A percentile compares a stretch with the other conserved stretches of the same genome.
Conservation (phyloP, 2,329 filamentous ascomycete genomes). For the Cladophialophora bantiana region DNA sequence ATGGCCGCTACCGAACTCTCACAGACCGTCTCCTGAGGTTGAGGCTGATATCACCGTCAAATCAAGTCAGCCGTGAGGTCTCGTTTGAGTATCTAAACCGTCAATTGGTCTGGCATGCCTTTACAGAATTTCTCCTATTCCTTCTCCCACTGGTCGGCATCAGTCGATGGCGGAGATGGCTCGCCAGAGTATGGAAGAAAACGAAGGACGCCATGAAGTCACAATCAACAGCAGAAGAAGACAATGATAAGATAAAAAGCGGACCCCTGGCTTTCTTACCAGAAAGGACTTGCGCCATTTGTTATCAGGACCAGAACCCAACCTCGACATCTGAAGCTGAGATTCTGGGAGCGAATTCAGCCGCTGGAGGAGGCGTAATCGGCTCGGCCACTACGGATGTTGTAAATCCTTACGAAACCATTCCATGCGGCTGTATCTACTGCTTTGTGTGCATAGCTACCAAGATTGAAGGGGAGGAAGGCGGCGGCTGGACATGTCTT, state of each 20-base stretch:
- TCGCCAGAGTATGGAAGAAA: constrained; percentile 85
- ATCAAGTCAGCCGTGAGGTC: constrained; percentile 86
- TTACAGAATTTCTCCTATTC: constrained; percentile 98
- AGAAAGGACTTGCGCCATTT: constrained; percentile 94
- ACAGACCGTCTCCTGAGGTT: constrained; percentile 85
- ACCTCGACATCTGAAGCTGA: constrained; percentile 74
- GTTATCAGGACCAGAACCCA: constrained; percentile 91
- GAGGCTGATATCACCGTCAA: constrained; percentile 82
- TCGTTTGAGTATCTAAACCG: constrained; percentile 98
- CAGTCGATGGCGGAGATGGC: constrained; percentile 87
- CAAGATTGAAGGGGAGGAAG: constrained; percentile 87
- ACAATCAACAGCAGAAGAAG: constrained; percentile 52
- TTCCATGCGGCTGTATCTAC: constrained; percentile 89
- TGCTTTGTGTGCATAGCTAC: constrained; percentile 96
- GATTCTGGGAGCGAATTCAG: constrained; percentile 70
- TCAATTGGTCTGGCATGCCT: constrained; percentile 99
- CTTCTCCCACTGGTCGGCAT: constrained; percentile 96
- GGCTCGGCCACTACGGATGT: constrained; percentile 91
- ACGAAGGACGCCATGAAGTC: constrained; percentile 70
- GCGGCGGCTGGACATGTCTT: constrained; percentile 90
- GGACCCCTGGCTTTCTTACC: constrained; percentile 87
- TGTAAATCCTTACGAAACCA: constrained; percentile 92
- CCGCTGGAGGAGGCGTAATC: constrained; percentile 79
- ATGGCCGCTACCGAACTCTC: constrained; percentile 88
- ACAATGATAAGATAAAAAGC: constrained; percentile 59